Evolutionary conservation across 129 eudicot genomes (phyloP).

Genomic region (Flaveria sonorensis): DNA sequence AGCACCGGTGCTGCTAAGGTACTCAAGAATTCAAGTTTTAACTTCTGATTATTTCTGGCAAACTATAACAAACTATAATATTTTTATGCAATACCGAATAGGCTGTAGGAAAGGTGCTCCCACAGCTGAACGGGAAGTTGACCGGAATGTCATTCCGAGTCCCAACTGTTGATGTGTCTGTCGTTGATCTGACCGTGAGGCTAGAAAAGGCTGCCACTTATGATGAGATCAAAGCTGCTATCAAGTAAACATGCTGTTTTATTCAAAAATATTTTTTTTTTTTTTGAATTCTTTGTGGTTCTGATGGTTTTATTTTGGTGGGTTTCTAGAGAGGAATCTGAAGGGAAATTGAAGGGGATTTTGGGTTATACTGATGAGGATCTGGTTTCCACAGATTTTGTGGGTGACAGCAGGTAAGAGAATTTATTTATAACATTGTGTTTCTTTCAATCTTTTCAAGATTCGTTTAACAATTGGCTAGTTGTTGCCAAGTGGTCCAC

Average conservation of each 20-base stretch:
- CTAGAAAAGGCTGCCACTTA: conserved; percentile 70
- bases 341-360: conserved; percentile 74
- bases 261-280: neutral
- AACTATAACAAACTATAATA: neutral
- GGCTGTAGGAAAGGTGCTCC: conserved; percentile 93
- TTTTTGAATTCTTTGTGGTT: neutral
- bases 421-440: neutral
- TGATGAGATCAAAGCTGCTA: conserved; percentile 77
- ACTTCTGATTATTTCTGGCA: neutral
- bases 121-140: conserved; percentile 73
- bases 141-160: conserved; percentile 87
- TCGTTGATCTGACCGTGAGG: conserved; percentile 85
- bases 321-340: conserved; percentile 63
- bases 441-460: neutral
- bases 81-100: neutral
- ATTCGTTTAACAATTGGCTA: conserved; percentile 1
- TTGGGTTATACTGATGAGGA: conserved; percentile 77
- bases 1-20: conserved; percentile 85
- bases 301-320: neutral
- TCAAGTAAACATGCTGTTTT: conserved; percentile 48
- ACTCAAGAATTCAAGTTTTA: neutral
- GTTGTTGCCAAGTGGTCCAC: conserved; percentile 10
- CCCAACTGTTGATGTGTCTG: conserved; percentile 88
- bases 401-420: conserved; percentile 66
- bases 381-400: conserved; percentile 76